Percentiles rank a stretch among this genome's conserved stretches.
phyloP scores from a whole-genome alignment of 495 filamentous ascomycete species.

The Lophium mytilinum region DNA sequence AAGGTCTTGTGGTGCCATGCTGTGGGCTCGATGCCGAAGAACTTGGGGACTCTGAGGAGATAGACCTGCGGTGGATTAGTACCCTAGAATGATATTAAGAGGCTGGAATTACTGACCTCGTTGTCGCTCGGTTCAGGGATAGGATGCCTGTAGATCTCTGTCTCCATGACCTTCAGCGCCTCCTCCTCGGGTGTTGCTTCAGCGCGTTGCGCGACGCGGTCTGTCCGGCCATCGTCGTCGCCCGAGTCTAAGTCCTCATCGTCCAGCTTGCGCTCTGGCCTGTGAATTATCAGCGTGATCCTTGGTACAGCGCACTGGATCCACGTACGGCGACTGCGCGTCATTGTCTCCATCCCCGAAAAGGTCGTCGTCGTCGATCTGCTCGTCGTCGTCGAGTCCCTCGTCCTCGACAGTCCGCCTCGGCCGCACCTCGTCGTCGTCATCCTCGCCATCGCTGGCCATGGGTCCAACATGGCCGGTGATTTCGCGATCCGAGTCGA shows the following conservation, averaged over 20 bases:
- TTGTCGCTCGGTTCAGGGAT: slow-evolving; percentile 62
- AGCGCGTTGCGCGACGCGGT: slow-evolving; percentile 33
- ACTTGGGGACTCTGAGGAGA: slow-evolving; percentile 69
- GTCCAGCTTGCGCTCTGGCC: slow-evolving; percentile 47
- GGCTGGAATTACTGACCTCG: slow-evolving; percentile 21
- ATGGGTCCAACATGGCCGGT: slow-evolving; percentile 14
- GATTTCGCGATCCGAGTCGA: slow-evolving; percentile 25
- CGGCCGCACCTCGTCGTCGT: slow-evolving; percentile 17
- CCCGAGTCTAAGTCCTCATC: slow-evolving; percentile 76
- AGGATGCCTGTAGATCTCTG: slow-evolving; percentile 42
- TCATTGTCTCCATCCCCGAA: slow-evolving; percentile 39
- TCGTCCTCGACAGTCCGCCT: slow-evolving; percentile 17
- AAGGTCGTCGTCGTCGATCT: slow-evolving; percentile 30
- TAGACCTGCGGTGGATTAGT: slow-evolving; percentile 50
- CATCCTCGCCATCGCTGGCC: slow-evolving; percentile 20
- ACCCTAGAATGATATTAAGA: neutral
- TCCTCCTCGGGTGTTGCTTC: slow-evolving; percentile 15
- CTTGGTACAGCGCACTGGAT: slow-evolving; percentile 15
- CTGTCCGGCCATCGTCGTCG: slow-evolving; percentile 55
- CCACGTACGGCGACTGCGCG: slow-evolving; percentile 33
- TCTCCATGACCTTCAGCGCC: slow-evolving; percentile 26
- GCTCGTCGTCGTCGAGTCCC: slow-evolving; percentile 27
- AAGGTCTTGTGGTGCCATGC: slow-evolving; percentile 68
- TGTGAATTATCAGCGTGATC: slow-evolving; percentile 23
- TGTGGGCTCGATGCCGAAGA: slow-evolving; percentile 66